Percentiles rank a stretch among this genome's conserved stretches.
These are phyloP conservation scores for Talaromyces amestolkiae DNA, from an alignment of 2,329 filamentous ascomycete species.

Conservation along the genomic window DNA sequence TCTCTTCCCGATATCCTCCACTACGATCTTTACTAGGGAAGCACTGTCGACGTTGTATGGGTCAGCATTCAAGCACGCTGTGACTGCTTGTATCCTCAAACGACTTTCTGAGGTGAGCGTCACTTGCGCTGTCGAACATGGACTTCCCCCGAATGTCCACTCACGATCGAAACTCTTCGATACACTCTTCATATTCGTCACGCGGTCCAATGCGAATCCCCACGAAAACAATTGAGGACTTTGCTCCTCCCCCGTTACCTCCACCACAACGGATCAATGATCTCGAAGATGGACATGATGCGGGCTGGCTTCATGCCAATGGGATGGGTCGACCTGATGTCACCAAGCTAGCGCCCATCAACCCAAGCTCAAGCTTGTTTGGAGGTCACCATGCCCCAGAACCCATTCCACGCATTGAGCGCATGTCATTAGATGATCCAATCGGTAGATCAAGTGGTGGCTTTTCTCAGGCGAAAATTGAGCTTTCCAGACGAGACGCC, in stretches of 20 bases:
- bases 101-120: background rate
- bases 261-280: conserved; percentile 62
- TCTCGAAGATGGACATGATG: conserved; percentile 57
- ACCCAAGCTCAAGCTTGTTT: conserved; percentile 51
- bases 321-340: conserved; percentile 49
- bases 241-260: conserved; percentile 62
- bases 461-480: conserved; percentile 24
- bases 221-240: conserved; percentile 47
- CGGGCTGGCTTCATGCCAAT: conserved; percentile 64
- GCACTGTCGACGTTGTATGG: background rate
- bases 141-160: conserved; percentile 42
- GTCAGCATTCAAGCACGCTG: background rate
- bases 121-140: conserved; percentile 34
- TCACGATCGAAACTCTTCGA: conserved; percentile 29
- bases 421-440: conserved; percentile 38
- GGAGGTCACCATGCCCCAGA: conserved; percentile 44
- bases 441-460: conserved; percentile 33
- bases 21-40: background rate
- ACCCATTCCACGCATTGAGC: conserved; percentile 32
- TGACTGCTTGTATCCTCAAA: background rate
- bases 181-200: conserved; percentile 36
- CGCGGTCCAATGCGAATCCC: conserved; percentile 63
- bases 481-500: conserved; percentile 35
- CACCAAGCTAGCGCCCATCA: conserved; percentile 48
- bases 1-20: background rate